These are phyloP conservation scores for Curvularia verruculosa DNA, from an alignment of 2,329 filamentous ascomycete species.

Conservation along the genomic window DNA sequence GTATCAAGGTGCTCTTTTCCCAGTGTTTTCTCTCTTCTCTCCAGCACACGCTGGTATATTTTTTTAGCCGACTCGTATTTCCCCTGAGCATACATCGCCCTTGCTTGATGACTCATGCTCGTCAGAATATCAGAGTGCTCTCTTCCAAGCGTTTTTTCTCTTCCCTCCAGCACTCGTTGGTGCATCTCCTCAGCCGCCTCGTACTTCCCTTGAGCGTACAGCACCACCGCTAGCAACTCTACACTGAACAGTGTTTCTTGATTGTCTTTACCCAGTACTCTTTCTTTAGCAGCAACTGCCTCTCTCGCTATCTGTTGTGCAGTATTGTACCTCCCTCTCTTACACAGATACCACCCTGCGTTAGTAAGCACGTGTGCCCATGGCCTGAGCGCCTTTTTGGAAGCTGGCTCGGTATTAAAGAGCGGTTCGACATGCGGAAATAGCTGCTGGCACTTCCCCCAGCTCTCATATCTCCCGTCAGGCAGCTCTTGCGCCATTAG, in stretches of 20 bases:
- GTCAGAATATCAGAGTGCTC: neutral
- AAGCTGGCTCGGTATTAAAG: neutral
- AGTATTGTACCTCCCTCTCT: too few species aligned
- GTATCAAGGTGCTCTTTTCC: neutral
- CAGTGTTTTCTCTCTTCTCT: neutral
- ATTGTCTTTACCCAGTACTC: too few species aligned
- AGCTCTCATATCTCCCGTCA: neutral
- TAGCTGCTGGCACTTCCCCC: neutral
- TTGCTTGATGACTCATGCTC: too few species aligned
- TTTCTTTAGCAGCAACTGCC: too few species aligned
- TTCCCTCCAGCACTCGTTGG: neutral
- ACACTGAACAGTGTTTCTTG: too few species aligned
- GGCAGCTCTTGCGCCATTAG: neutral
- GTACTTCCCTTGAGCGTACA: neutral
- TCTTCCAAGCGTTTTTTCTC: conserved; percentile 1
- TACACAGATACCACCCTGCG: neutral
- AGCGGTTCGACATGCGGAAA: neutral
- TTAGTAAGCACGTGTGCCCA: neutral
- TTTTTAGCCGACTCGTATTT: too few species aligned
- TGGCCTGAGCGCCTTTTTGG: neutral
- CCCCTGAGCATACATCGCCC: too few species aligned
- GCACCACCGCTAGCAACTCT: too few species aligned
- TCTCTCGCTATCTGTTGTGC: too few species aligned
- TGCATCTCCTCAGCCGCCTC: neutral
- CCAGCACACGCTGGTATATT: too few species aligned